Evolutionary conservation across 2,329 filamentous ascomycete genomes (phyloP).

Genomic region (Trichophyton schoenleinii): DNA sequence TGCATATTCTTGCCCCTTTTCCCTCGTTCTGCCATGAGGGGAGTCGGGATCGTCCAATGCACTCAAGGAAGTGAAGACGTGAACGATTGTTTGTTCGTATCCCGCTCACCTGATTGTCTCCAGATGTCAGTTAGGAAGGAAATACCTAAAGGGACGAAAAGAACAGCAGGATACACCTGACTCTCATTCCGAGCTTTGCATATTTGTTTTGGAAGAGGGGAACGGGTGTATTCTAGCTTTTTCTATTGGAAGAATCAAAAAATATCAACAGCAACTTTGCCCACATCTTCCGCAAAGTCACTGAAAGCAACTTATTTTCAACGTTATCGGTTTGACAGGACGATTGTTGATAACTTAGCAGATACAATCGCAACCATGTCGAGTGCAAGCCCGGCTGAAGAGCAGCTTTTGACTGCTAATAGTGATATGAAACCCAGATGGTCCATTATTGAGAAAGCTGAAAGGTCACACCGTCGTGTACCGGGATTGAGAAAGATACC

Average conservation of each 20-base stretch:
- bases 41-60: not conserved
- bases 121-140: not conserved
- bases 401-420: not conserved
- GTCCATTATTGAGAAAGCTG: slow-evolving; percentile 28
- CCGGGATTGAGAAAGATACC: slow-evolving; percentile 46
- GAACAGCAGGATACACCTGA: not conserved
- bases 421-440: slow-evolving; percentile 9
- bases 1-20: not conserved
- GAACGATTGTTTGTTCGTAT: not conserved
- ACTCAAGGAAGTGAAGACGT: not conserved
- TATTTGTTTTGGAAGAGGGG: not conserved
- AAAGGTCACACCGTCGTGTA: slow-evolving; percentile 38
- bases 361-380: not conserved
- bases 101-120: not conserved
- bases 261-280: not conserved
- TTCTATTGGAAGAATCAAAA: not conserved
- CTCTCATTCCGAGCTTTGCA: not conserved
- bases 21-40: not conserved
- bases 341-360: no score
- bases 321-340: no score
- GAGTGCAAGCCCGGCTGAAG: not conserved
- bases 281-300: no score
- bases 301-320: no score
- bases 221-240: not conserved
- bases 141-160: not conserved